These are phyloP conservation scores for Daedaleopsis sinensis DNA, from an alignment of 768 basidiomycete species.

Conservation along the genomic window DNA sequence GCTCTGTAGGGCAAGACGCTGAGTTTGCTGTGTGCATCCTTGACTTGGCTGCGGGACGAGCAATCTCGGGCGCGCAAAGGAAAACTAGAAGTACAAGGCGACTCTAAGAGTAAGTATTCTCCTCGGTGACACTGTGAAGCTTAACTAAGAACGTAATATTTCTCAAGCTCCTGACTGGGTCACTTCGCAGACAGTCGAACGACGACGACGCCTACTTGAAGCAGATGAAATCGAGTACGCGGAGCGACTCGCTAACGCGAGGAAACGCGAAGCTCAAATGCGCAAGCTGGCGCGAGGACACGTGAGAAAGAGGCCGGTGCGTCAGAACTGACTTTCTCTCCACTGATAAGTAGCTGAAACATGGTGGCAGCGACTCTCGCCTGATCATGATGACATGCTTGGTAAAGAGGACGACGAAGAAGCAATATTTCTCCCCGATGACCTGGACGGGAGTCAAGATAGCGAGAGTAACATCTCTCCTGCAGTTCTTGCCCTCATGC, in stretches of 20 bases:
- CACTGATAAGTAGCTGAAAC: not conserved
- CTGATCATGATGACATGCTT: conserved; percentile 14
- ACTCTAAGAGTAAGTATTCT: not conserved
- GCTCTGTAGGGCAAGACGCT: conserved; percentile 78
- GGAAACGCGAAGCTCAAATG: conserved; percentile 63
- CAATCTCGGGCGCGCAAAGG: conserved; percentile 71
- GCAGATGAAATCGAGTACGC: conserved; percentile 67
- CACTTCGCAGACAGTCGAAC: conserved; percentile 65
- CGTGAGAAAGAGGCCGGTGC: conserved; percentile 63
- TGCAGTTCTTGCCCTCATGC: conserved; percentile 79
- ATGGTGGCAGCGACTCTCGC: conserved; percentile 16
- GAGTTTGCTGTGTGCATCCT: conserved; percentile 72
- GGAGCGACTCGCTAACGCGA: conserved; percentile 57
- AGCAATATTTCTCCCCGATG: conserved; percentile 69
- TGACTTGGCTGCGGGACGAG: conserved; percentile 78
- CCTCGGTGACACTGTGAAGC: not conserved
- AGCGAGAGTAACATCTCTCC: conserved; percentile 66
- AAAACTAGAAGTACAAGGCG: conserved; percentile 38
- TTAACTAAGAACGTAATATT: no score
- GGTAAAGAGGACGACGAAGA: conserved; percentile 50
- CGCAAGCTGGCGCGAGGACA: conserved; percentile 55
- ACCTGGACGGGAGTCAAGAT: conserved; percentile 42
- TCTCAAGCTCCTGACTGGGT: conserved; percentile 74
- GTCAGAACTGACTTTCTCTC: conserved; percentile 18
- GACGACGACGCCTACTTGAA: conserved; percentile 67